Evolutionary conservation across 2,329 filamentous ascomycete species (phyloP).

Genomic region (Ophiocordyceps camponoti-saundersi): DNA sequence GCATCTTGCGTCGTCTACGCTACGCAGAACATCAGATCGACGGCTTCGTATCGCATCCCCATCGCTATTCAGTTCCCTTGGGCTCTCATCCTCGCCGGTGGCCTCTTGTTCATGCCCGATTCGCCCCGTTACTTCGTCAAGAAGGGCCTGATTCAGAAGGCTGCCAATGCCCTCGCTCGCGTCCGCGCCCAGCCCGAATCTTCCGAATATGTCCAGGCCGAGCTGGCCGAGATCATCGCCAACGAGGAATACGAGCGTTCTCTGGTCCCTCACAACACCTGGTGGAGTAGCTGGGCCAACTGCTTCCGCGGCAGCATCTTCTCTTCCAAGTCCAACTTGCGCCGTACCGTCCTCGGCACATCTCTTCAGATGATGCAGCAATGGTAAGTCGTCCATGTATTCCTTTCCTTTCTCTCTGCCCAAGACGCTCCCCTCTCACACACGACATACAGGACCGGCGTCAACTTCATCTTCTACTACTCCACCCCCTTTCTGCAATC

Average conservation of each 20-base stretch:
- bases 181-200: slow-evolving; percentile 59
- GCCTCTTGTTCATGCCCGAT: slow-evolving; percentile 65
- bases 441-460: slow-evolving; percentile 41
- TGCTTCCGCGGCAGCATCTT: slow-evolving; percentile 49
- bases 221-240: slow-evolving; percentile 73
- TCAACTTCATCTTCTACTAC: slow-evolving; percentile 89
- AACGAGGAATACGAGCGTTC: slow-evolving; percentile 75
- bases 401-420: background rate
- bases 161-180: slow-evolving; percentile 42
- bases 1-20: slow-evolving; percentile 60
- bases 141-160: slow-evolving; percentile 50
- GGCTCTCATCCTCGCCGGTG: slow-evolving; percentile 56
- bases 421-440: background rate
- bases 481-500: slow-evolving; percentile 72
- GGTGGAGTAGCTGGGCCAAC: slow-evolving; percentile 50
- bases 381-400: slow-evolving; percentile 15
- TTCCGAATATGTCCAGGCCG: slow-evolving; percentile 59
- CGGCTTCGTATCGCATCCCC: slow-evolving; percentile 61
- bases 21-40: slow-evolving; percentile 43
- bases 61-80: slow-evolving; percentile 68
- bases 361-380: slow-evolving; percentile 71
- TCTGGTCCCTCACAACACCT: slow-evolving; percentile 46
- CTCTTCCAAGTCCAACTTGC: slow-evolving; percentile 48
- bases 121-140: slow-evolving; percentile 78
- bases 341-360: slow-evolving; percentile 53